Evolutionary conservation across 305 asterid genomes (phyloP).

Genomic region (Fraxinus sp.): DNA sequence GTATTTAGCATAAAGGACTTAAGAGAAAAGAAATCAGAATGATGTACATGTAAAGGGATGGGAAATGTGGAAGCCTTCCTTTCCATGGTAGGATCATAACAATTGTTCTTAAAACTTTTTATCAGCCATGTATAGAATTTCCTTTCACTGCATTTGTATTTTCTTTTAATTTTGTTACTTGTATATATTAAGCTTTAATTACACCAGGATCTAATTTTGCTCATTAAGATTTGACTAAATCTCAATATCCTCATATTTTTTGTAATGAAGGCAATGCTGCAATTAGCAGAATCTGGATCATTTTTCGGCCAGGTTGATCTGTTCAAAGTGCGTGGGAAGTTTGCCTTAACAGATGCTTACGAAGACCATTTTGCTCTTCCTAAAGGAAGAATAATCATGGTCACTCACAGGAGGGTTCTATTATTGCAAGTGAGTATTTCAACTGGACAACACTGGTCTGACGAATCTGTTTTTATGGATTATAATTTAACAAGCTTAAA

Average conservation of each 20-base stretch:
- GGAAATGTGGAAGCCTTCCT: neutral
- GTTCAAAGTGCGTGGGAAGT: conserved; percentile 96
- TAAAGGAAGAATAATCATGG: conserved; percentile 75
- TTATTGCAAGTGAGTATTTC: conserved; percentile 74
- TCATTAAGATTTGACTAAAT: conserved; percentile 12
- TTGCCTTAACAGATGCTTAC: conserved; percentile 92
- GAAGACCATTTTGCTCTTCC: conserved; percentile 91
- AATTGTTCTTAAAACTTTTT: neutral
- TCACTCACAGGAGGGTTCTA: conserved; percentile 85
- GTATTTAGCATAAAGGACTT: neutral
- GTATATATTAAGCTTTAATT: conserved; percentile 5
- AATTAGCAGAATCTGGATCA: conserved; percentile 89
- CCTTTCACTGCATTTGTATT: neutral
- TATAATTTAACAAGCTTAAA: neutral
- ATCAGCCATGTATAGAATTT: neutral
- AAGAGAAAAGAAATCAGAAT: neutral
- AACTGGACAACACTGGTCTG: conserved; percentile 7
- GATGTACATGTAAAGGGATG: neutral
- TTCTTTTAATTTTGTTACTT: conserved; percentile 2
- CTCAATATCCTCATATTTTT: conserved; percentile 21
- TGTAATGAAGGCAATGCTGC: conserved; percentile 70
- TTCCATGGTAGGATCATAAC: neutral
- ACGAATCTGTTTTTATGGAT: neutral
- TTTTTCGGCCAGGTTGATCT: conserved; percentile 88
- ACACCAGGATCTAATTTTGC: neutral